Conservation (phyloP, 2,329 filamentous ascomycete species). For the Elsinoe batatas region DNA sequence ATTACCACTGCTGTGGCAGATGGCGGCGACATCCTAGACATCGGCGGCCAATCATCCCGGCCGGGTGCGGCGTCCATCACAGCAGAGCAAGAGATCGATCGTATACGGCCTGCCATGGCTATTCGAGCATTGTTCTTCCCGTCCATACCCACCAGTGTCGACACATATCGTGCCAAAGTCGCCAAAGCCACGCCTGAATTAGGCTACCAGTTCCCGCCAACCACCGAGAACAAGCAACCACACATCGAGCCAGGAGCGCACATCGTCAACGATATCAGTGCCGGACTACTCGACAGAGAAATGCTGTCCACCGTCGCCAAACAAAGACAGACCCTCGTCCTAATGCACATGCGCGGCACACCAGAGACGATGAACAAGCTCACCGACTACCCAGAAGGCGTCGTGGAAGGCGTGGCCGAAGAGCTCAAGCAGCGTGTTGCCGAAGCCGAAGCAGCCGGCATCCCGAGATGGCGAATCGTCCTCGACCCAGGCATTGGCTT, state of each 20-base stretch:
- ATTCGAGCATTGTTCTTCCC: slow-evolving; percentile 52
- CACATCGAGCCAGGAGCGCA: slow-evolving; percentile 60
- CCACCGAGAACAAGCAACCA: background rate
- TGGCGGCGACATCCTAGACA: slow-evolving; percentile 77
- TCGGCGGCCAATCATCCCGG: slow-evolving; percentile 88
- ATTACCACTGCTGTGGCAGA: slow-evolving; percentile 52
- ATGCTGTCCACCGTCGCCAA: slow-evolving; percentile 77
- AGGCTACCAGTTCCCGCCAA: background rate
- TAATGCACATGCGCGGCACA: slow-evolving; percentile 92
- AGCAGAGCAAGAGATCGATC: slow-evolving; percentile 61
- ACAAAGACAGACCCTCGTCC: slow-evolving; percentile 65
- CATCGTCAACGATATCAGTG: slow-evolving; percentile 91
- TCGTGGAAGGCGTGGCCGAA: slow-evolving; percentile 53
- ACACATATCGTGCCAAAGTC: slow-evolving; percentile 83
- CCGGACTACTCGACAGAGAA: slow-evolving; percentile 62
- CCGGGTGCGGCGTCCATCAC: slow-evolving; percentile 62
- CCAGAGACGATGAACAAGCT: slow-evolving; percentile 68
- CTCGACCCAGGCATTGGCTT: slow-evolving; percentile 93
- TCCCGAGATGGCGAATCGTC: slow-evolving; percentile 87
- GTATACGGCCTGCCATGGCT: slow-evolving; percentile 70
- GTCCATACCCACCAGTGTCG: slow-evolving; percentile 61
- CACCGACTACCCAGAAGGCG: slow-evolving; percentile 52
- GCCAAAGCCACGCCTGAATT: slow-evolving; percentile 57
- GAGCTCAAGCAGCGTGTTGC: slow-evolving; percentile 63
- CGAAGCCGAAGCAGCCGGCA: slow-evolving; percentile 69